Base-by-base conservation (phyloP, 139 green algal genomes). In the Coccomyxa sp. region DNA sequence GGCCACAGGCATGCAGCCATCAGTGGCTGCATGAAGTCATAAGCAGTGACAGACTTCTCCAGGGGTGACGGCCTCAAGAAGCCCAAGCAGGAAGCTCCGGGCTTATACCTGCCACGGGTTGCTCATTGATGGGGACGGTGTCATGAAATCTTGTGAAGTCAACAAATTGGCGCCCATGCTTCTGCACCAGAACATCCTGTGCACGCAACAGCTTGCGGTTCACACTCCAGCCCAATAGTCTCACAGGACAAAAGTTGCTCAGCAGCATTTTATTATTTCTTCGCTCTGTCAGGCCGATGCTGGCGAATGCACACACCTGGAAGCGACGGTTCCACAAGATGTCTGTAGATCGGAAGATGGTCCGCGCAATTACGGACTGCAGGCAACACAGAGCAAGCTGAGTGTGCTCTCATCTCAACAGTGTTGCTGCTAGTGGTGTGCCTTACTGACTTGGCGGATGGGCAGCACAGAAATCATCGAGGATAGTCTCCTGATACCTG, bases 361-460 rank as follows among this genome's bases (percentile, higher is more conserved):
- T 58, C 16, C 76, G 76, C 32, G 76, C 76, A 80, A 63, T 63
- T 3, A 80, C 76, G 16, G 76, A 57, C 76, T 80, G 76, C 76
- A 66, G 15, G 15, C 31, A 58, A 27, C 76, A 80, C 7, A 31
- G 0, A 30, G 59, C 17, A 18, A 15, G 0, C 23, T 58, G 9
- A 60, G 32, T 1, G 38, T 51, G 3, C 38, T 51, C 38, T 51
- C 38, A 51, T 51, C 38, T 51, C 38, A 51, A 51, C 38, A 51
- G 38, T 51, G 38, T 51, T 51, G 38, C 76, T 63, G 28, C 76
- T 9, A 63, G 13, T 80, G 16, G 16, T 28, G 14, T 28, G 17
- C 14, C 9, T 21, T 80, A 28, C 0, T 18, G 13, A 63, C 25
- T 63, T n/a, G 11, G 30, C 31, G 14, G 76, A 1, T 1, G 16